A percentile compares a stretch with the other conserved stretches of the same genome.
phyloP scores from a whole-genome alignment of 352 stramenopile genomes.

The Phytophthora sojae region DNA sequence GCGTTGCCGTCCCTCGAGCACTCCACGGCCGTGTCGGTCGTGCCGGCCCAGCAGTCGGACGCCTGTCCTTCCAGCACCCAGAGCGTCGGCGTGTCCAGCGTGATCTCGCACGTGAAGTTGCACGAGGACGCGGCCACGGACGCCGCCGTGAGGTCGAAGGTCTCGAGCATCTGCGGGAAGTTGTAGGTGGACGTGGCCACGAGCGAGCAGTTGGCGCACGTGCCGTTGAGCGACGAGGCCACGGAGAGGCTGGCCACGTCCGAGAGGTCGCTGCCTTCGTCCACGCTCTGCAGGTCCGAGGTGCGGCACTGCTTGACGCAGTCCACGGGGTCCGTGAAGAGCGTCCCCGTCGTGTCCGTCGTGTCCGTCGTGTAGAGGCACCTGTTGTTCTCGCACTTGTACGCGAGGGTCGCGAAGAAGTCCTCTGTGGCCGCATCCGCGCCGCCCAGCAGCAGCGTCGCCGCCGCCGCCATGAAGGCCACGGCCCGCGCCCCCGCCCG shows the following conservation, averaged over 20 bases:
- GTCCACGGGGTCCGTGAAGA: constrained; percentile 53
- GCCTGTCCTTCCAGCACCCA: constrained; percentile 56
- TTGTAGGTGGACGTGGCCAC: constrained; percentile 66
- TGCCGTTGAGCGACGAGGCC: constrained; percentile 67
- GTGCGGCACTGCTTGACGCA: constrained; percentile 61
- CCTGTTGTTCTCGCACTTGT: constrained; percentile 54
- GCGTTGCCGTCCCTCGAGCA: constrained; percentile 66
- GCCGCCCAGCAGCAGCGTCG: neutral
- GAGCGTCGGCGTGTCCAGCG: constrained; percentile 59
- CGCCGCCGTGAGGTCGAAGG: constrained; percentile 60
- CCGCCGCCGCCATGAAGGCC: neutral
- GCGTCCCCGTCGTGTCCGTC: constrained; percentile 27
- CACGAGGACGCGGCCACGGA: constrained; percentile 49
- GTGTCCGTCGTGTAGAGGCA: constrained; percentile 60
- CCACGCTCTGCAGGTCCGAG: constrained; percentile 54
- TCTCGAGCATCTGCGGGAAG: constrained; percentile 73
- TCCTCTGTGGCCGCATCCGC: constrained; percentile 14
- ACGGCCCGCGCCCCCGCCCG: no score
- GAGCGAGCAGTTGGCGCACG: constrained; percentile 74
- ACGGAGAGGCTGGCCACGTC: constrained; percentile 59
- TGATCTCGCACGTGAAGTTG: constrained; percentile 58
- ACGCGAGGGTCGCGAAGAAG: constrained; percentile 50
- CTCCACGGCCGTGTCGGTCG: constrained; percentile 29
- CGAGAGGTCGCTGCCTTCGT: constrained; percentile 54
- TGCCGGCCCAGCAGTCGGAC: constrained; percentile 48